Evolutionary conservation across 148 eudicot genomes (phyloP), one percentile per base, ranked within the genome.

Genomic region (Diospyros kaki): DNA sequence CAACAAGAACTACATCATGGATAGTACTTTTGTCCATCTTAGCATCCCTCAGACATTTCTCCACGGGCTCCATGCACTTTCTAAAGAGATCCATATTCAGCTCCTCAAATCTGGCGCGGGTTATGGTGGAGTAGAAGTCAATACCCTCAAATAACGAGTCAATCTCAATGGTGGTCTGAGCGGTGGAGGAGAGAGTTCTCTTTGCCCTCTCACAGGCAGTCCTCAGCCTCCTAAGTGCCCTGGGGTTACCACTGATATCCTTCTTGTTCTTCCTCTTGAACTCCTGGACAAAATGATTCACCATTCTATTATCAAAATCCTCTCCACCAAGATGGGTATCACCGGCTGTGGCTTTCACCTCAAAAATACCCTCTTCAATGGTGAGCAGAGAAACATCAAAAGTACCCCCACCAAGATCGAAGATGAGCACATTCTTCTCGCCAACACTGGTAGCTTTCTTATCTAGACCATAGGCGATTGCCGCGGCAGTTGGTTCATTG

Each of bases 301-400:
- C 78, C 78, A 76, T 64, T 38, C 77, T 66, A 13, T 75, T 73
- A 61, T 73, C 75, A 17, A 73, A 73, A 73, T 73, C 75, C 75
- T 73, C 75, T n/a, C 75, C 75, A 52, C 77, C 77, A 15, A 75
- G 77, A 43, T 75, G 77, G 41, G 78, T 76, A 68, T 76, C 78
- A n/a, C 78, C 78, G 45, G 78, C 78, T 44, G 78, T 76, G n/a
- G 78, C 45, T 48, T 76, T 76, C 72, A 76, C 78, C 38, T 76
- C 78, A 15, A 76, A 76, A 11, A 76, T 76, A 46, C 78, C 77
- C 46, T 75, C 77, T 43, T 75, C 77, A 46, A 75, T 75, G 17
- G 77, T 75, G 53, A 75, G 71, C 15, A 75, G 64, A 7, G 77
- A 75, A 28, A 75, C 77, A 44, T 75, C 77, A 44, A 75, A 75